A percentile compares a stretch with the other conserved stretches of the same genome.
These are phyloP conservation scores for Volvox africanus DNA, from an alignment of 139 green algal species.

Conservation along the genomic window DNA sequence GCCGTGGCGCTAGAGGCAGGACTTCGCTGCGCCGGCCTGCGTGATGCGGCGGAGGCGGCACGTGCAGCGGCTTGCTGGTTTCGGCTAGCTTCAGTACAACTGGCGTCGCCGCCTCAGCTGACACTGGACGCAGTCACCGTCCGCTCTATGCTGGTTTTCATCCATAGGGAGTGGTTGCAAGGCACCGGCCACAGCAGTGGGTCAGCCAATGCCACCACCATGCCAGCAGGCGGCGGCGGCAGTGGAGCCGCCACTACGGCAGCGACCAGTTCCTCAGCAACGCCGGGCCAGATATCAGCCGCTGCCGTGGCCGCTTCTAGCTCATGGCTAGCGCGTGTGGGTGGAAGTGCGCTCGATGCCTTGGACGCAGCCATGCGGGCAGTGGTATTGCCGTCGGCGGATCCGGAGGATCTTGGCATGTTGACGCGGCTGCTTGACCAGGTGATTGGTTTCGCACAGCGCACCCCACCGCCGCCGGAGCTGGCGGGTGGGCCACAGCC, in stretches of 20 bases:
- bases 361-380: slow-evolving; percentile 50
- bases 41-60: slow-evolving; percentile 48
- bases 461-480: slow-evolving; percentile 29
- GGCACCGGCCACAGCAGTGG: not conserved
- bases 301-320: not conserved
- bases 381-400: slow-evolving; percentile 29
- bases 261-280: not conserved
- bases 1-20: slow-evolving; percentile 51
- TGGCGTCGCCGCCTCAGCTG: slow-evolving; percentile 47
- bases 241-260: not conserved
- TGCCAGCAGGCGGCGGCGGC: not conserved
- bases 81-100: slow-evolving; percentile 41
- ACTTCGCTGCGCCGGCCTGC: slow-evolving; percentile 51
- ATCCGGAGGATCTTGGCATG: slow-evolving; percentile 43
- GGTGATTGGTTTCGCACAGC: slow-evolving; percentile 36
- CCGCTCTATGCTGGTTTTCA: slow-evolving; percentile 15
- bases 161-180: slow-evolving; percentile 2
- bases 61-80: slow-evolving; percentile 33
- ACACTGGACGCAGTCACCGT: slow-evolving; percentile 18
- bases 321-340: not conserved
- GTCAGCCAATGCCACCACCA: too few species aligned
- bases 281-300: too few species aligned
- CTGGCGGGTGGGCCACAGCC: not conserved
- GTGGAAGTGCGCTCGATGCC: slow-evolving; percentile 51
- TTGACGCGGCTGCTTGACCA: slow-evolving; percentile 56